Evolutionary conservation across 768 basidiomycete genomes (phyloP).

Genomic region (Boletus subparvulus): DNA sequence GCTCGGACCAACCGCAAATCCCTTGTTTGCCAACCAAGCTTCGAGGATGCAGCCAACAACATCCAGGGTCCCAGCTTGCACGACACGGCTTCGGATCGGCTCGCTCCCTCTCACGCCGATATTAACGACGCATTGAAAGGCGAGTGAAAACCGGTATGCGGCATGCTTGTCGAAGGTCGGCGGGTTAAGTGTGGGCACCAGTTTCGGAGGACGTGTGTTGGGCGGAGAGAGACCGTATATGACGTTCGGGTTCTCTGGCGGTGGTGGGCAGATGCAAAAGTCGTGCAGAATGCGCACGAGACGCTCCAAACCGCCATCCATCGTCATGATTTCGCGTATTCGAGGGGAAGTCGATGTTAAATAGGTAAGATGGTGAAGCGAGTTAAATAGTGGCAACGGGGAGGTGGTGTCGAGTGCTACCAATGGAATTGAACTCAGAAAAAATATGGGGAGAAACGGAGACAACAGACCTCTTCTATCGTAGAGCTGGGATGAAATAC

Average conservation of each 20-base stretch:
- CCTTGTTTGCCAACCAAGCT: constrained; percentile 87
- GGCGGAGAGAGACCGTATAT: constrained; percentile 80
- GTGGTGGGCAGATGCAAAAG: constrained; percentile 80
- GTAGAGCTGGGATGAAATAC: constrained; percentile 92
- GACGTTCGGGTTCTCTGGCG: constrained; percentile 71
- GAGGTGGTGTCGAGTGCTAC: constrained; percentile 55
- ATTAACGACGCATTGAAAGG: constrained; percentile 96
- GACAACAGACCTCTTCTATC: constrained; percentile 79
- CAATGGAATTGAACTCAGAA: constrained; percentile 4
- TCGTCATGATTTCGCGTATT: constrained; percentile 97
- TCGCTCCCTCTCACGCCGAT: constrained; percentile 96
- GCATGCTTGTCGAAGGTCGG: constrained; percentile 76
- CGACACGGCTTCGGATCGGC: constrained; percentile 85
- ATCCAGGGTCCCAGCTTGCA: constrained; percentile 91
- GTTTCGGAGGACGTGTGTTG: constrained; percentile 52
- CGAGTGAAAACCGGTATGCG: constrained; percentile 86
- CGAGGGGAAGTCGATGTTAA: constrained; percentile 96
- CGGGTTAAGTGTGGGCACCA: constrained; percentile 63
- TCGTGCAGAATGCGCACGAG: constrained; percentile 90
- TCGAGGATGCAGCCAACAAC: constrained; percentile 93
- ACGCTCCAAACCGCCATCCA: constrained; percentile 96
- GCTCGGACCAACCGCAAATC: constrained; percentile 82
- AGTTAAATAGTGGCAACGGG: constrained; percentile 80
- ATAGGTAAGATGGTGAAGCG: constrained; percentile 92
- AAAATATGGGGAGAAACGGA: not conserved